Conservation (phyloP, 371 early-diverging fungal genomes). For the Encephalitozoon cuniculi region DNA sequence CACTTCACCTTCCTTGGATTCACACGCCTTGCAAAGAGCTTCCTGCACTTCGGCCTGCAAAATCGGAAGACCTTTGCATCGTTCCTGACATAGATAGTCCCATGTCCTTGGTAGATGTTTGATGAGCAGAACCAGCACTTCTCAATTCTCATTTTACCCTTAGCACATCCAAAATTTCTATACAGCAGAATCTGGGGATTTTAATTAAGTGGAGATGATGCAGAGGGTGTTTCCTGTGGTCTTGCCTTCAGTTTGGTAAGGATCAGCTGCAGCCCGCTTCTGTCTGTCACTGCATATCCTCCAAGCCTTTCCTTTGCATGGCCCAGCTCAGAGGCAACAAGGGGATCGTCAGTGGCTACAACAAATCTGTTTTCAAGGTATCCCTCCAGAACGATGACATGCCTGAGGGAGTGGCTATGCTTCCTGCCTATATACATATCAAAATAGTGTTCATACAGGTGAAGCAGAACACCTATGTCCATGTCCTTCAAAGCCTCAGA, state of each 20-base stretch:
- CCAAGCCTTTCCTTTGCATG: neutral
- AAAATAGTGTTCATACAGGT: neutral
- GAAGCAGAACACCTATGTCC: neutral
- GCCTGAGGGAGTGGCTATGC: neutral
- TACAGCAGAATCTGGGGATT: neutral
- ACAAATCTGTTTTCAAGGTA: neutral
- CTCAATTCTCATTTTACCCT: slow-evolving; percentile 75
- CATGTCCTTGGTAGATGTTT: slow-evolving; percentile 94
- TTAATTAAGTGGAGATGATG: neutral
- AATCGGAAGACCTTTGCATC: slow-evolving; percentile 89
- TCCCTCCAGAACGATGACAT: neutral
- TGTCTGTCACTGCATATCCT: neutral
- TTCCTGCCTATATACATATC: neutral
- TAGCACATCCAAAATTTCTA: neutral
- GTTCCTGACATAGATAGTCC: slow-evolving; percentile 89
- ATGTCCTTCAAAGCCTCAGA: neutral
- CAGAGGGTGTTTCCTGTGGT: neutral
- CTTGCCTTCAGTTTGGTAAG: neutral
- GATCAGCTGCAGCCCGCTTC: neutral
- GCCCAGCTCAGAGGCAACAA: neutral
- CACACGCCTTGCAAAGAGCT: slow-evolving; percentile 95
- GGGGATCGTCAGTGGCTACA: neutral
- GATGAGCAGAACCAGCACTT: slow-evolving; percentile 98
- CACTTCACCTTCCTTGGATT: slow-evolving; percentile 96
- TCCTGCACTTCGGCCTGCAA: slow-evolving; percentile 95